Conservation (phyloP, 306 rosid genomes). For the Canavalia ensiformis region DNA sequence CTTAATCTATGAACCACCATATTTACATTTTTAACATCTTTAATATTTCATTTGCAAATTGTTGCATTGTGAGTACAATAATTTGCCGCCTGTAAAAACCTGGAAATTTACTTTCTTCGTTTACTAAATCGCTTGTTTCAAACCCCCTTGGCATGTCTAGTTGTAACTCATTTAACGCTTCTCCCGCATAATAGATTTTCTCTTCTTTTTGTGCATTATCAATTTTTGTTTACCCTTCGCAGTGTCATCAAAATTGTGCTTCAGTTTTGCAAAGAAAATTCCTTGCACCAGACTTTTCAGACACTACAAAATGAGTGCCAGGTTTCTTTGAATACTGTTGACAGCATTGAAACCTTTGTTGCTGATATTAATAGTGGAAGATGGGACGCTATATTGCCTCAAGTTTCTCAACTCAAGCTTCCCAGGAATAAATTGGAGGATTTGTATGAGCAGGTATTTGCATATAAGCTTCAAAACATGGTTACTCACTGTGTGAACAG, state of each 20-base stretch:
- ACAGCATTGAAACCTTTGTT: conserved; percentile 92
- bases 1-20: background rate
- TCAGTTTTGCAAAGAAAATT: conserved; percentile 96
- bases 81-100: background rate
- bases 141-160: background rate
- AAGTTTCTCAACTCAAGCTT: conserved; percentile 96
- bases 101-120: background rate
- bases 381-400: conserved; percentile 97
- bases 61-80: background rate
- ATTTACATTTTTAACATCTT: background rate
- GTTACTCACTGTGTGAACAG: too few species aligned
- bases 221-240: conserved; percentile 38
- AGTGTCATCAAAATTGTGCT: conserved; percentile 98
- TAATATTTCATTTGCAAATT: background rate
- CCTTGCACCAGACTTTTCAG: conserved; percentile 92
- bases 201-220: background rate
- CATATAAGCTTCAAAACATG: background rate
- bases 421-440: conserved; percentile 95
- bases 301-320: conserved; percentile 95
- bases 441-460: conserved; percentile 93
- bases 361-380: conserved; percentile 95
- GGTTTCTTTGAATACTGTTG: conserved; percentile 95
- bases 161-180: background rate
- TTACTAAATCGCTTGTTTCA: background rate
- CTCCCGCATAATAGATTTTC: background rate